A percentile compares a stretch with the other conserved stretches of the same genome.
Evolutionary conservation across 176 grass and related monocot genomes (phyloP).

Genomic region (Rhynchospora pubera): DNA sequence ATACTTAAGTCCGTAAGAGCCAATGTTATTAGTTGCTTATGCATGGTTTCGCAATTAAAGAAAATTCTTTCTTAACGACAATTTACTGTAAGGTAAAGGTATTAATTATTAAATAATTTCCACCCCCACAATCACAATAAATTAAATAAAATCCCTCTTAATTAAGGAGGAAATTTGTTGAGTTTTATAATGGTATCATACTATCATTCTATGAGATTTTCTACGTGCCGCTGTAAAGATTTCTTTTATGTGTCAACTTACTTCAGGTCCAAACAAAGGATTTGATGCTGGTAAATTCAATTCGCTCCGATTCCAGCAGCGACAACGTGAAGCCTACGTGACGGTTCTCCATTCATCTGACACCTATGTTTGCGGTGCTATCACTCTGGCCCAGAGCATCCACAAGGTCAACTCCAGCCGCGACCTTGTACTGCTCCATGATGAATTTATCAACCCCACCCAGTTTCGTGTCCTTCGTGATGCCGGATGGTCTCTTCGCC

Average conservation of each 20-base stretch:
- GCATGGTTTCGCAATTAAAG: no score
- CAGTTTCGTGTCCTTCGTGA: constrained; percentile 36
- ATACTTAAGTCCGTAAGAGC: no score
- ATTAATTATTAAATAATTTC: no score
- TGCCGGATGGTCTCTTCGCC: constrained; percentile 45
- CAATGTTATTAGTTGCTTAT: no score
- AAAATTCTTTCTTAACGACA: no score
- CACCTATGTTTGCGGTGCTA: constrained; percentile 29
- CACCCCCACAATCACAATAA: no score
- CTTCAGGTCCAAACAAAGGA: constrained; percentile 5
- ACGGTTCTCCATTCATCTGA: constrained; percentile 36
- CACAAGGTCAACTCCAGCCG: background rate
- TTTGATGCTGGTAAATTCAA: background rate
- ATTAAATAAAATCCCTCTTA: no score
- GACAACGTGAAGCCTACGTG: constrained; percentile 21
- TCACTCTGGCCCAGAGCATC: constrained; percentile 27
- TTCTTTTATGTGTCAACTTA: background rate
- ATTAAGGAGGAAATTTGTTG: constrained; percentile 18
- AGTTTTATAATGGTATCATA: constrained; percentile 21
- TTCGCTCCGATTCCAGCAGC: background rate
- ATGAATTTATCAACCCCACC: constrained; percentile 21
- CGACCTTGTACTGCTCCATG: constrained; percentile 27
- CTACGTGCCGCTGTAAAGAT: background rate
- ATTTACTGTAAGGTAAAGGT: no score
- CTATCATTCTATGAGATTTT: background rate